Base-by-base conservation (phyloP, 345 rosid species). In the Populus simonii region DNA sequence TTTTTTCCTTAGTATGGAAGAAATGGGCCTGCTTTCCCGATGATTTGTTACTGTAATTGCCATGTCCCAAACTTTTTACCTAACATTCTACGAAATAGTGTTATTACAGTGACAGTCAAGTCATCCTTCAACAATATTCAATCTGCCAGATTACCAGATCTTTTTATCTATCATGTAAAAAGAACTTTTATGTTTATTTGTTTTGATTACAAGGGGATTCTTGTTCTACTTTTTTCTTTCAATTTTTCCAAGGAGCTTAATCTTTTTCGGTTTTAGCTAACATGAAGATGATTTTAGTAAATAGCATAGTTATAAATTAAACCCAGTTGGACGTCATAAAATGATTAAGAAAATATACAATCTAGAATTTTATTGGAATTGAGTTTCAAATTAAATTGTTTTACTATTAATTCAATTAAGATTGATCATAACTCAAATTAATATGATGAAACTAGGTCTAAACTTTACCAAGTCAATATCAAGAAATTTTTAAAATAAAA, bases 1-100 rank as follows among this genome's bases (percentile, higher is more conserved):
- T 43, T 74, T 61, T 43, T 85, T 80, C 76, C 91, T 90, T 88
- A 83, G 83, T 66, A n/a, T 59, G 79, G 78, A 88, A 90, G 93
- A 76, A 81, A 84, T 12, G 53, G 66, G 41, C 25, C n/a, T n/a
- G 0, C 17, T 78, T 70, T 53, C 39, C 67, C 51, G 16, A 18
- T 27, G 41, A 49, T 70, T 27, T 11, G 23, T 29, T 18, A 17
- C 13, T 36, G 7, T n/a, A 23, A 9, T 12, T 59, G 29, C 65
- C 20, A 13, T 38, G 20, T 6, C 27, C 43, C 27, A 15, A 38
- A 1, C n/a, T 39, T 61, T n/a, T 39, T 51, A 72, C n/a, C 49
- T n/a, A 57, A 7, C 20, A 20, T 33, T 57, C 16, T 62, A 2
- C 49, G 29, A 1, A 6, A 1, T n/a, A 59, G 27, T 59, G 29